Percentiles rank a stretch among this genome's conserved stretches.
Evolutionary conservation across 2,329 filamentous ascomycete species (phyloP).

Genomic region (Xylaria sp.): DNA sequence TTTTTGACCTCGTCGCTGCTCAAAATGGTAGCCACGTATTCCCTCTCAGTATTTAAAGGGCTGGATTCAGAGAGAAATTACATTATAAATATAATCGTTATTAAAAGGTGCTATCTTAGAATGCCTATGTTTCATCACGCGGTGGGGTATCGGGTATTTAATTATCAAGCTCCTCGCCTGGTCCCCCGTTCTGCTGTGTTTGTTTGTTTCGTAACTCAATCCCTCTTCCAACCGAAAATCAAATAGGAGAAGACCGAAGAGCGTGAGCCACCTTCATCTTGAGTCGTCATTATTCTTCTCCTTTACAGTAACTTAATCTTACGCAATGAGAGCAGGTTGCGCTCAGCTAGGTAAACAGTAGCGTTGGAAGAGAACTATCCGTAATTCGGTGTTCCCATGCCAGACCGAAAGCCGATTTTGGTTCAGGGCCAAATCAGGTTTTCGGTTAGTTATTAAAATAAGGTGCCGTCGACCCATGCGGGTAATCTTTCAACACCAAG

Average conservation of each 20-base stretch:
- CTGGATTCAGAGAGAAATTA: neutral
- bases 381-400: neutral
- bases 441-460: slow-evolving; percentile 51
- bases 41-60: neutral
- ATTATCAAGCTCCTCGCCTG: slow-evolving; percentile 21
- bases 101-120: slow-evolving; percentile 22
- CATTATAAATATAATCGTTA: slow-evolving; percentile 22
- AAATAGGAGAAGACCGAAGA: neutral
- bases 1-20: neutral
- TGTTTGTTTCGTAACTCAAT: neutral
- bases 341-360: neutral
- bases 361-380: neutral
- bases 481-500: slow-evolving; percentile 57
- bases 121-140: slow-evolving; percentile 16
- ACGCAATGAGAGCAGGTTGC: neutral
- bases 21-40: neutral
- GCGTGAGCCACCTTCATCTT: neutral
- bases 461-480: slow-evolving; percentile 60
- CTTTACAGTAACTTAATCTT: neutral
- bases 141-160: slow-evolving; percentile 33
- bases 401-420: neutral
- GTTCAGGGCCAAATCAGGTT: neutral
- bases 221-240: neutral
- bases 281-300: neutral
- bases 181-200: neutral